Percentiles rank a stretch among this genome's conserved stretches.
Conservation (phyloP, 192 early-diverging fungal species). For the Helicostylum pulchrum region DNA sequence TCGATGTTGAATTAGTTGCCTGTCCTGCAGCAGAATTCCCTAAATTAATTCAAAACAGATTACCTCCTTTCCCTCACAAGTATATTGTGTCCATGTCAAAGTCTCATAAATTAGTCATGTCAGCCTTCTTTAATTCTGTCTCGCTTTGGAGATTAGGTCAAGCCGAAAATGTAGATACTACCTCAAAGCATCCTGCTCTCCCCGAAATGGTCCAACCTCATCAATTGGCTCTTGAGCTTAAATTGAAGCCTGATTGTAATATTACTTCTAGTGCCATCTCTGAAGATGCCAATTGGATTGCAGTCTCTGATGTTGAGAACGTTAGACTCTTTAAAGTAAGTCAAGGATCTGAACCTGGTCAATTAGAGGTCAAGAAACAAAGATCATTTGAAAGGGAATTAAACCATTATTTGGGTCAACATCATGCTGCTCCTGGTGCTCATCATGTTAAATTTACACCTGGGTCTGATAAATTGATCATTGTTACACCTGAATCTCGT, state of each 20-base stretch:
- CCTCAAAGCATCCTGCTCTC: slow-evolving; percentile 21
- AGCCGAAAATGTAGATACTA: slow-evolving; percentile 22
- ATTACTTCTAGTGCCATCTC: slow-evolving; percentile 75
- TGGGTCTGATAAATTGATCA: slow-evolving; percentile 68
- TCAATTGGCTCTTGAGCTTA: slow-evolving; percentile 70
- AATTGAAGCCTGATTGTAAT: slow-evolving; percentile 68
- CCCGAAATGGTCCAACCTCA: slow-evolving; percentile 61
- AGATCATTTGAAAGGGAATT: slow-evolving; percentile 35
- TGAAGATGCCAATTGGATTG: slow-evolving; percentile 78
- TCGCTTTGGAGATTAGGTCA: slow-evolving; percentile 85
- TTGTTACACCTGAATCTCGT: slow-evolving; percentile 72
- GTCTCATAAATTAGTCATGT: slow-evolving; percentile 59
- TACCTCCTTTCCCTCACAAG: slow-evolving; percentile 64
- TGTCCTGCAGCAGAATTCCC: slow-evolving; percentile 59
- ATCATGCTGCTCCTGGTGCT: slow-evolving; percentile 50
- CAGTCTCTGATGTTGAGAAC: slow-evolving; percentile 73
- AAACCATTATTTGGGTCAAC: slow-evolving; percentile 23
- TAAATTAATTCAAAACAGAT: slow-evolving; percentile 53
- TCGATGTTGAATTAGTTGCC: slow-evolving; percentile 70
- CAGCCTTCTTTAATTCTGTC: slow-evolving; percentile 62
- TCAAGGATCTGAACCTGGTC: slow-evolving; percentile 39
- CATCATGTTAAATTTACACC: slow-evolving; percentile 74
- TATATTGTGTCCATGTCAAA: slow-evolving; percentile 55
- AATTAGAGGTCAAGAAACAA: slow-evolving; percentile 46
- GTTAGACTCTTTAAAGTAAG: slow-evolving; percentile 62